Conservation (phyloP, 768 basidiomycete genomes). For the Termitomyces titanicus region DNA sequence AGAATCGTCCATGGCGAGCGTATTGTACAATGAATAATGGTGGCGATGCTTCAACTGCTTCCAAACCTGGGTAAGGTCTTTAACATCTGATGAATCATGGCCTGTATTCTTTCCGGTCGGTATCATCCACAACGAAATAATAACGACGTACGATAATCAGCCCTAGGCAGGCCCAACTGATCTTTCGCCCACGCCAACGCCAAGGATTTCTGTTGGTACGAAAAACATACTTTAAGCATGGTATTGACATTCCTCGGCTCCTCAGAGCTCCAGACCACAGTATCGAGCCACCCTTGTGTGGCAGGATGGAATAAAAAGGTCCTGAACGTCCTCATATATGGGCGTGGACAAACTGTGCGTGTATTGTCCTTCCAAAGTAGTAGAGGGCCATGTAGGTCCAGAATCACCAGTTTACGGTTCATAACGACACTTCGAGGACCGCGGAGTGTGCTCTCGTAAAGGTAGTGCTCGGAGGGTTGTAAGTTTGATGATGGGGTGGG, state of each 20-base stretch:
- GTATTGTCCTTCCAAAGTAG: not conserved
- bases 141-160: slow-evolving; percentile 66
- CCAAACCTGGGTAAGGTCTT: not conserved
- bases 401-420: not conserved
- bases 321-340: slow-evolving; percentile 58
- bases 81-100: not conserved
- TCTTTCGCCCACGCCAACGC: slow-evolving; percentile 75
- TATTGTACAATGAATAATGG: slow-evolving; percentile 36
- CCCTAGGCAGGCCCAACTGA: slow-evolving; percentile 54
- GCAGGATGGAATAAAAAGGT: slow-evolving; percentile 56
- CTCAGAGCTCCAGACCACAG: slow-evolving; percentile 86
- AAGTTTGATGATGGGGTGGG: too few relatives aligned
- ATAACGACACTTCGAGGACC: not conserved
- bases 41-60: not conserved
- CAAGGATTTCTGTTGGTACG: slow-evolving; percentile 32
- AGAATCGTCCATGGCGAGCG: slow-evolving; percentile 47
- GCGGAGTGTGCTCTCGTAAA: not conserved
- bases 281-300: slow-evolving; percentile 66
- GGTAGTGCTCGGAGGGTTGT: not conserved
- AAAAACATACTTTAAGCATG: slow-evolving; percentile 67
- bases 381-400: not conserved
- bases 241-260: slow-evolving; percentile 70
- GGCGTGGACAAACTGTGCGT: slow-evolving; percentile 27
- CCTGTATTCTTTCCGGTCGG: not conserved
- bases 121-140: not conserved